A percentile compares a stretch with the other conserved stretches of the same genome.
Evolutionary conservation across 805 yeast genomes (phyloP).

Genomic region (Torulaspora delbrueckii): DNA sequence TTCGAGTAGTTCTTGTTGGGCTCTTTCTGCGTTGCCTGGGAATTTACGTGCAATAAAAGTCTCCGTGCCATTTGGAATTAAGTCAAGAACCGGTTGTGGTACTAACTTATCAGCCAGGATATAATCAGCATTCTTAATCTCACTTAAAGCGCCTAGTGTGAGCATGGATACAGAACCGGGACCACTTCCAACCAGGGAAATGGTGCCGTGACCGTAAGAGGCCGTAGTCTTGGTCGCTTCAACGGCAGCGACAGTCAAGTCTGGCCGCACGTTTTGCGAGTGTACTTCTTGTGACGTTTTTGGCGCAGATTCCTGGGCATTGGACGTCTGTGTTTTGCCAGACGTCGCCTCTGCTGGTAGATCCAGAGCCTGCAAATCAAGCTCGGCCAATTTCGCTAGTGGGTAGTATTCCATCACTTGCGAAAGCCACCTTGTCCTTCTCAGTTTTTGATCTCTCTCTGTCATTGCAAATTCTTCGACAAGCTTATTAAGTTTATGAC

Average conservation of each 20-base stretch:
- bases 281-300: not conserved
- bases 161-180: slow-evolving; percentile 83
- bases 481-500: slow-evolving; percentile 53
- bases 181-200: slow-evolving; percentile 89
- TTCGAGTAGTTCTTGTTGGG: slow-evolving; percentile 78
- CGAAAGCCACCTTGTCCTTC: slow-evolving; percentile 76
- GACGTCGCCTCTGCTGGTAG: not conserved
- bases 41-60: slow-evolving; percentile 86
- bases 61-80: slow-evolving; percentile 73
- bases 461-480: slow-evolving; percentile 56
- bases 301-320: not conserved
- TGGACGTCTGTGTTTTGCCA: not conserved
- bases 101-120: slow-evolving; percentile 88
- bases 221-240: too few relatives aligned
- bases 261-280: not conserved
- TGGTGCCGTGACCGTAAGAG: slow-evolving; percentile 36
- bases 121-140: slow-evolving; percentile 75
- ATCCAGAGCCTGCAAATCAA: slow-evolving; percentile 45
- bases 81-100: slow-evolving; percentile 76
- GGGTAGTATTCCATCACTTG: slow-evolving; percentile 93
- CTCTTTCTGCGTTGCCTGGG: slow-evolving; percentile 94
- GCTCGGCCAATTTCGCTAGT: slow-evolving; percentile 51
- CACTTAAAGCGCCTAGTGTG: slow-evolving; percentile 79
- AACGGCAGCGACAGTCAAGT: too few relatives aligned
- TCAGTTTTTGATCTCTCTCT: slow-evolving; percentile 46